These are phyloP conservation scores for Fusarium austroafricanum DNA, from an alignment of 2,329 filamentous ascomycete species.

Conservation along the genomic window DNA sequence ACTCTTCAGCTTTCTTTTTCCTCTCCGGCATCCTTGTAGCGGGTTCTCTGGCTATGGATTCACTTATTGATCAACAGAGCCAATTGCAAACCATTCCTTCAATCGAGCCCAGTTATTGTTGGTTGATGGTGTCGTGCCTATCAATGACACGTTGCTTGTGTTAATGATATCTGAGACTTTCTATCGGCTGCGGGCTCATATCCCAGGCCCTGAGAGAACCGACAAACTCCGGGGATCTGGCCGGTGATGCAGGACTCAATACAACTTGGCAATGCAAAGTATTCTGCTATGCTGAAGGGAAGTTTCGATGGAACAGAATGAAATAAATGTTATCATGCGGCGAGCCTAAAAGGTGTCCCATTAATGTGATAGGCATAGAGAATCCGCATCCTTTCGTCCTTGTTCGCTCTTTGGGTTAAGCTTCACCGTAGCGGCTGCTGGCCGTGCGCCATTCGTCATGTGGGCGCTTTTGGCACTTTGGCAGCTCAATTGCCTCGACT, in stretches of 20 bases:
- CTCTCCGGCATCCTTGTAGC: conserved; percentile 6
- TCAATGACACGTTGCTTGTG: neutral
- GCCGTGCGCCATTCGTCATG: neutral
- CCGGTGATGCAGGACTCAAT: conserved; percentile 2
- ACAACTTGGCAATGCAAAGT: neutral
- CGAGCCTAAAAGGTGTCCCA: neutral
- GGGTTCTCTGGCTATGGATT: neutral
- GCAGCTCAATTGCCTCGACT: conserved; percentile 21
- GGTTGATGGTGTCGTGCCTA: conserved; percentile 16
- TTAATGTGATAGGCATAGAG: neutral
- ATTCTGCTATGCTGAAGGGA: neutral
- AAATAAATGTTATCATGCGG: neutral
- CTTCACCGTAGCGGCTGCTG: conserved; percentile 5
- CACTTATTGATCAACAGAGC: neutral
- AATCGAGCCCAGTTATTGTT: neutral
- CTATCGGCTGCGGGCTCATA: conserved; percentile 32
- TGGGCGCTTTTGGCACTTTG: conserved; percentile 18
- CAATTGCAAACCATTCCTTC: neutral
- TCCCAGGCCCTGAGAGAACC: conserved; percentile 24
- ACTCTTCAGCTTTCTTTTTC: conserved; percentile 19
- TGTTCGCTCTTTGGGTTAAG: conserved; percentile 4
- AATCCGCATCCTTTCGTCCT: neutral
- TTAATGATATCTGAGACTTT: neutral
- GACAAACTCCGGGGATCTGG: conserved; percentile 16
- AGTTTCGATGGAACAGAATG: neutral